Conservation (phyloP, 805 yeast genomes). For the Jamesozyma hellenica region DNA sequence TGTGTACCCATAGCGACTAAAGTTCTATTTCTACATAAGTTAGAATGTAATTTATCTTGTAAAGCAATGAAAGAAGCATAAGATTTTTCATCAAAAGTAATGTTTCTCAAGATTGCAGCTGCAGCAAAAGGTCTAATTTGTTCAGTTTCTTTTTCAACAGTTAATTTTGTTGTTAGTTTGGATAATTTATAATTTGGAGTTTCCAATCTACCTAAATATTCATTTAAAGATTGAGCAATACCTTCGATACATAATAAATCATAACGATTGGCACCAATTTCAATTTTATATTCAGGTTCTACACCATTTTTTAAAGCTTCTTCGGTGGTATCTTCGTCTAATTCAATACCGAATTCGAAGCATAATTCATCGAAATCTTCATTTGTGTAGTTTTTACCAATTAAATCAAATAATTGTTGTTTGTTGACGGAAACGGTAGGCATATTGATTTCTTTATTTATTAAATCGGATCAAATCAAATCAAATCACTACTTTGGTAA, state of each 20-base stretch:
- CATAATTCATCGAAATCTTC: slow-evolving; percentile 94
- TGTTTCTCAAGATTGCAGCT: slow-evolving; percentile 82
- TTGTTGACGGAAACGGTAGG: slow-evolving; percentile 96
- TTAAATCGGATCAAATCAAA: too few species aligned
- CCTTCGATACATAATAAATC: slow-evolving; percentile 98
- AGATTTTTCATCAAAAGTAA: slow-evolving; percentile 69
- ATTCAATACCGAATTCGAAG: slow-evolving; percentile 93
- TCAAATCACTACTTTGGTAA: too few species aligned
- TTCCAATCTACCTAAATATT: slow-evolving; percentile 61
- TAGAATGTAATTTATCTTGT: slow-evolving; percentile 92
- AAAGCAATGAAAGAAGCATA: slow-evolving; percentile 91
- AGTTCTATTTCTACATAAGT: slow-evolving; percentile 93
- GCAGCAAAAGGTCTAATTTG: slow-evolving; percentile 86
- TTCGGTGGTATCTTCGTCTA: slow-evolving; percentile 93
- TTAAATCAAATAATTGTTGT: slow-evolving; percentile 73
- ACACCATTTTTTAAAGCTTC: slow-evolving; percentile 36
- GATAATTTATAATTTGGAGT: slow-evolving; percentile 60
- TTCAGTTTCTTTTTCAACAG: slow-evolving; percentile 65
- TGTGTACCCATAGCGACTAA: slow-evolving; percentile 98
- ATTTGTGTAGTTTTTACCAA: slow-evolving; percentile 64
- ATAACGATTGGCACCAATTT: slow-evolving; percentile 96
- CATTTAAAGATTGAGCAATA: slow-evolving; percentile 87
- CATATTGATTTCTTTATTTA: slow-evolving; percentile 37
- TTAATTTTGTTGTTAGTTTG: slow-evolving; percentile 55
- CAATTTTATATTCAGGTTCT: slow-evolving; percentile 90